Evolutionary conservation across 495 filamentous ascomycete species (phyloP).

Genomic region (Letharia columbiana): DNA sequence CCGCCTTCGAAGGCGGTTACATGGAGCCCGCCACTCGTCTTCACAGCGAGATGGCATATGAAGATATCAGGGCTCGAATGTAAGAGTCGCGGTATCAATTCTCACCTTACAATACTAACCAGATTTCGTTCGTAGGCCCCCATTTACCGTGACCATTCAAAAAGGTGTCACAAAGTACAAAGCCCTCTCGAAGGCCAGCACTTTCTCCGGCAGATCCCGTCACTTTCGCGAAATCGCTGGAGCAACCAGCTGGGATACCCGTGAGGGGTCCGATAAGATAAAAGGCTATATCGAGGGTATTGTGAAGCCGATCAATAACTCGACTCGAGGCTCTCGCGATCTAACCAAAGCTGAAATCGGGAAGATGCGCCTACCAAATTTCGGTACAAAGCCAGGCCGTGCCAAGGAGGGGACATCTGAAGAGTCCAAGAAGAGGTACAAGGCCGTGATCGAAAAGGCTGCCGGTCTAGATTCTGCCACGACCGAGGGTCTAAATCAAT

Average conservation of each 20-base stretch:
- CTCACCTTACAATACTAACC: neutral
- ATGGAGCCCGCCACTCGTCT: slow-evolving; percentile 8
- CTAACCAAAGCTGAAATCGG: neutral
- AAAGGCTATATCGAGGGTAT: neutral
- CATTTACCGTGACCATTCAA: neutral
- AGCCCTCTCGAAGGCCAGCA: neutral
- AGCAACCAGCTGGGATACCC: neutral
- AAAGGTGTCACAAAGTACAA: neutral
- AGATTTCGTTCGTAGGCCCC: neutral
- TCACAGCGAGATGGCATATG: neutral
- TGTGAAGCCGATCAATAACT: neutral
- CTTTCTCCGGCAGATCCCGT: neutral
- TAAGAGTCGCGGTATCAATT: neutral
- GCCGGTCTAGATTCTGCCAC: neutral
- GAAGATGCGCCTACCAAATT: neutral
- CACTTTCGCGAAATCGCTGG: slow-evolving; percentile 2
- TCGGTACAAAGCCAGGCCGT: neutral
- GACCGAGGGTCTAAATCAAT: neutral
- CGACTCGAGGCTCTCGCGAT: neutral
- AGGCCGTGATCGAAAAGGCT: neutral
- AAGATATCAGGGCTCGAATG: slow-evolving; percentile 7
- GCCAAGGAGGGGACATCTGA: neutral
- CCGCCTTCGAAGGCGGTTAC: slow-evolving; percentile 9
- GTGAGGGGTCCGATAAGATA: neutral
- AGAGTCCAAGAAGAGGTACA: neutral